Base-by-base conservation (phyloP, 192 early-diverging fungal species). In the Podila minutissima region DNA sequence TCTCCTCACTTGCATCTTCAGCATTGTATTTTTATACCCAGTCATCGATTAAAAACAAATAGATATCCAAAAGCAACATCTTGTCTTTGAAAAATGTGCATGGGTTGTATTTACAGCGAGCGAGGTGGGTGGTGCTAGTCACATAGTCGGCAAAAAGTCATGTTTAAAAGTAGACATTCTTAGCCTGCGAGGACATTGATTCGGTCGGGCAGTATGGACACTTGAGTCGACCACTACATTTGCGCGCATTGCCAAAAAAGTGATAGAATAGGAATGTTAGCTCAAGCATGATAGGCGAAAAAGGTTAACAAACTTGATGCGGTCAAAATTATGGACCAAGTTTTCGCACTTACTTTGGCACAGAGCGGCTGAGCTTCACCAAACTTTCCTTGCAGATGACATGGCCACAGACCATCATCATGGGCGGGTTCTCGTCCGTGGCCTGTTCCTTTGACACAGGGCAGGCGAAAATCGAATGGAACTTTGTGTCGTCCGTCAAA, bases 321-420 rank as follows among this genome's bases (percentile, higher is more conserved):
- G 41, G 41, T 17, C 41, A 2, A n/a, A 31, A 35, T 17, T 10
- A 51, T n/a, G 48, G 20, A 32, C 26, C 26, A 29, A 28, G 49
- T 32, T 12, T 12, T 19, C 28, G 48, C 17, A 74, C 82, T 67
- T 88, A 89, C 70, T 88, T 79, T 53, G 83, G 85, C 72, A 20
- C 50, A 19, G 92, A 93, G 69, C 94, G 93, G 38, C 93, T 88
- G 24, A 99, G 89, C 69, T 94, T 89, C 10, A 87, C 85, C 65
- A 99, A 84, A 82, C 93, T 95, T 73, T 96, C 98, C 74, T 94
- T 92, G 85, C 94, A 96, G 38, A 99, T 91, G 0, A 99, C 96
- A 77, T 99, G 98, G 17, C 98, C 98, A 83, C 98, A 99, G 3
- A 87, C 86, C 93, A 99, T 91, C 94, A 96, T 95, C 96, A 98